Evolutionary conservation across 1,284 basidiomycete species (phyloP).

Genomic region (Meira miltonrushii): DNA sequence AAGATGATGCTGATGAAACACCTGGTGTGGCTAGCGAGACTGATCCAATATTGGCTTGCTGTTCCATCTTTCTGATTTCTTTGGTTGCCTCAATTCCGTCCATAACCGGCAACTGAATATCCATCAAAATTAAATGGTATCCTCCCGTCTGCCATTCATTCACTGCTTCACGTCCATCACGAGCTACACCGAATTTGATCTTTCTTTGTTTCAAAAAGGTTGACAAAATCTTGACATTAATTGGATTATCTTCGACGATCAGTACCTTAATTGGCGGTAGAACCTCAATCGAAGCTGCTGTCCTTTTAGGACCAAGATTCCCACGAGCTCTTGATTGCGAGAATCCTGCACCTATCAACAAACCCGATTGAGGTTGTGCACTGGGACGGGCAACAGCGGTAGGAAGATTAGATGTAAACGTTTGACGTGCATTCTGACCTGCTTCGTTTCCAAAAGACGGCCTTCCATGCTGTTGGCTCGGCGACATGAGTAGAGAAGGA

Average conservation of each 20-base stretch:
- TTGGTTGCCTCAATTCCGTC: slow-evolving; percentile 96
- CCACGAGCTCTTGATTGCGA: slow-evolving; percentile 21
- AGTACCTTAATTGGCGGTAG: slow-evolving; percentile 50
- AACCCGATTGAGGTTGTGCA: slow-evolving; percentile 45
- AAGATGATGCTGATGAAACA: neutral
- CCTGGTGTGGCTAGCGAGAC: slow-evolving; percentile 1
- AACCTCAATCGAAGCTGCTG: slow-evolving; percentile 37
- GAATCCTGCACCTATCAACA: slow-evolving; percentile 49
- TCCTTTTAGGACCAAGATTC: slow-evolving; percentile 31
- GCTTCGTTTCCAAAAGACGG: neutral
- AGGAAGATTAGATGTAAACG: slow-evolving; percentile 19
- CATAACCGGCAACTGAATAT: slow-evolving; percentile 99
- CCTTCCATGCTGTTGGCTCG: neutral
- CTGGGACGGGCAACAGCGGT: slow-evolving; percentile 25
- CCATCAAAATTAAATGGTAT: slow-evolving; percentile 98
- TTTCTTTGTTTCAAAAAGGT: slow-evolving; percentile 94
- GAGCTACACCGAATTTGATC: slow-evolving; percentile 90
- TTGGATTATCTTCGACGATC: slow-evolving; percentile 73
- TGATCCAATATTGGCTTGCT: slow-evolving; percentile 62
- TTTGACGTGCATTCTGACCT: slow-evolving; percentile 9
- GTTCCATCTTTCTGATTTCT: slow-evolving; percentile 84
- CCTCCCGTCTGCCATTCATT: slow-evolving; percentile 89
- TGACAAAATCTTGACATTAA: slow-evolving; percentile 93
- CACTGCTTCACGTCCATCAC: slow-evolving; percentile 91
- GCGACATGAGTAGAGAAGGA: too few species aligned